These are phyloP conservation scores for Talaromyces borbonicus DNA, from an alignment of 495 filamentous ascomycete genomes.

Conservation along the genomic window DNA sequence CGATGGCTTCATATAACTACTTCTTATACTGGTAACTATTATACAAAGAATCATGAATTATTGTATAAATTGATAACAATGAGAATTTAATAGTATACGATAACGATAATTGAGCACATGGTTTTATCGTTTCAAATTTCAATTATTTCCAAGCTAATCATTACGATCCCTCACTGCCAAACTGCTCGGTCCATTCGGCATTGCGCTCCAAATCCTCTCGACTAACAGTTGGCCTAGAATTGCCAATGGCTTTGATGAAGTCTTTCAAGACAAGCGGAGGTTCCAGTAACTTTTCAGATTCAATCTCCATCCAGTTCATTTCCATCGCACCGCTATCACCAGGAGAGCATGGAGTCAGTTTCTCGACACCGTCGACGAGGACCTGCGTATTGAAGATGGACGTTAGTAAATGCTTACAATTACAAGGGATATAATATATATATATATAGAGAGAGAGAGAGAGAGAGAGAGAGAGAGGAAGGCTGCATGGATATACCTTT, in stretches of 20 bases:
- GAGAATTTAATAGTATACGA: too few species aligned
- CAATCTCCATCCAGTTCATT: conserved; percentile 86
- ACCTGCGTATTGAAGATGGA: too few species aligned
- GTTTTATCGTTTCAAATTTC: too few species aligned
- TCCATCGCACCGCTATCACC: conserved; percentile 77
- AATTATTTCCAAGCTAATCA: too few species aligned
- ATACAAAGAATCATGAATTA: neutral
- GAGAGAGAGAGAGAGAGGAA: neutral
- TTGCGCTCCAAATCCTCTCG: conserved; percentile 71
- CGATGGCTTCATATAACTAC: neutral
- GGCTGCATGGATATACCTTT: conserved; percentile 43
- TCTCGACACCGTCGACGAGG: conserved; percentile 57
- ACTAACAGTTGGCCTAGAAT: conserved; percentile 80
- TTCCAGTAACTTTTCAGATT: conserved; percentile 73
- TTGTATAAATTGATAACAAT: too few species aligned
- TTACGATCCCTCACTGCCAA: conserved; percentile 82
- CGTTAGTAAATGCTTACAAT: too few species aligned
- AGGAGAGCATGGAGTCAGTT: conserved; percentile 87
- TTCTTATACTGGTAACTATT: neutral
- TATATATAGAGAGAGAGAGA: neutral
- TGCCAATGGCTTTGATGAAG: conserved; percentile 86
- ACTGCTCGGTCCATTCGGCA: conserved; percentile 91
- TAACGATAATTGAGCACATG: too few species aligned
- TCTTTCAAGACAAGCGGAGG: conserved; percentile 82
- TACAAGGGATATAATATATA: neutral